Conservation (phyloP, 176 grass and related monocot species). For the Metroxylon sagu region DNA sequence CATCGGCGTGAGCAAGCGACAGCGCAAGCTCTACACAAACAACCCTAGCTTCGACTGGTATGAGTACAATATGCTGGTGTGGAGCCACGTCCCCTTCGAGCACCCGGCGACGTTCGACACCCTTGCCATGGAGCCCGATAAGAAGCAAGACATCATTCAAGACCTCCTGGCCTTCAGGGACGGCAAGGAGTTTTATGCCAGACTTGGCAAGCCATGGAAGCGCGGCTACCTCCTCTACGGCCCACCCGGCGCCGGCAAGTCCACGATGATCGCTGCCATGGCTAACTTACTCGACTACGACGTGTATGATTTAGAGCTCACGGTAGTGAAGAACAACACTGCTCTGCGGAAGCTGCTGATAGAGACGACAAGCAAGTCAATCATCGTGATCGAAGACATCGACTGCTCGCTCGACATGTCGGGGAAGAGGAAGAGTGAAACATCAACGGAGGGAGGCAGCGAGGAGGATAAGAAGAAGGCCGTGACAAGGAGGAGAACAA, state of each 20-base stretch:
- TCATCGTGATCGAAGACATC: conserved; percentile 15
- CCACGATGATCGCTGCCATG: conserved; percentile 22
- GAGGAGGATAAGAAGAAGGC: not conserved
- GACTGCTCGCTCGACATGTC: not conserved
- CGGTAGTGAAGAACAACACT: conserved; percentile 1
- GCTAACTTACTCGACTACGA: conserved; percentile 16
- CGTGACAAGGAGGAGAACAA: conserved; percentile 15
- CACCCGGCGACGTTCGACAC: conserved; percentile 12
- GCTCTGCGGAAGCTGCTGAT: conserved; percentile 5
- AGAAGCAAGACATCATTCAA: conserved; percentile 8
- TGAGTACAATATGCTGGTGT: not conserved
- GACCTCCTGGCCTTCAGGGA: conserved; percentile 15
- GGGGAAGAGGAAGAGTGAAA: not conserved
- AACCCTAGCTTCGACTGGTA: too few relatives aligned
- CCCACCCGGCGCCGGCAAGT: conserved; percentile 17
- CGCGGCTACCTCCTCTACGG: conserved; percentile 8
- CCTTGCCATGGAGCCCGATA: conserved; percentile 12
- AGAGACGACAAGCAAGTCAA: conserved; percentile 12
- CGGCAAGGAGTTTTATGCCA: conserved; percentile 5
- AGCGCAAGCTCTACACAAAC: conserved; percentile 13
- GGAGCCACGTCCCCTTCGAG: conserved; percentile 14
- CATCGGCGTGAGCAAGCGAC: not conserved
- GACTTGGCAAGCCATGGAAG: conserved; percentile 19
- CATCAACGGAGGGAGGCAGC: too few relatives aligned
- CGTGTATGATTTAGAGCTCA: conserved; percentile 14